phyloP scores from a whole-genome alignment of 768 basidiomycete genomes.

The Lentinula lateritia region DNA sequence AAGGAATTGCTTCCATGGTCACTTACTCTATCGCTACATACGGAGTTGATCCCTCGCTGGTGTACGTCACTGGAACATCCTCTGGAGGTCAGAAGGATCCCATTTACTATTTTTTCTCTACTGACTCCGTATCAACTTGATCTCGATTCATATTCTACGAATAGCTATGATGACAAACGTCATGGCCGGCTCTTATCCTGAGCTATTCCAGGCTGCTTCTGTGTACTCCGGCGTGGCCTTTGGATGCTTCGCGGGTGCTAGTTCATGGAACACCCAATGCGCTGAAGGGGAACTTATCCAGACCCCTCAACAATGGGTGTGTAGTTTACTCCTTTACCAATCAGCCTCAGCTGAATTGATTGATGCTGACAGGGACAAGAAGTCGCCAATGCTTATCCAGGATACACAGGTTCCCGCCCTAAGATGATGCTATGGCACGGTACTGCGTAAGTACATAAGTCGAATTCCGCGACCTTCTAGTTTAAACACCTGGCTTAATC shows the following conservation, averaged over 20 bases:
- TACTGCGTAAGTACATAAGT: conserved; percentile 19
- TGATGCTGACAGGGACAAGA: conserved; percentile 29
- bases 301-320: conserved; percentile 43
- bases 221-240: conserved; percentile 50
- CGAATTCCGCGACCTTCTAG: background rate
- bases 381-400: conserved; percentile 43
- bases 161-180: conserved; percentile 57
- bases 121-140: background rate
- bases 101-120: background rate
- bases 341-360: background rate
- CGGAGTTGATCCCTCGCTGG: background rate
- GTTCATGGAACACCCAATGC: conserved; percentile 43
- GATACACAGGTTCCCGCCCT: conserved; percentile 41
- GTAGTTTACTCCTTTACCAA: conserved; percentile 8
- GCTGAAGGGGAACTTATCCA: conserved; percentile 35
- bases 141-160: background rate
- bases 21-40: conserved; percentile 40
- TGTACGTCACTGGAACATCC: background rate
- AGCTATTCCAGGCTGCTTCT: conserved; percentile 43
- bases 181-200: conserved; percentile 45
- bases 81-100: conserved; percentile 32
- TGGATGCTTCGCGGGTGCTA: conserved; percentile 46
- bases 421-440: conserved; percentile 54
- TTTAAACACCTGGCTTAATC: background rate
- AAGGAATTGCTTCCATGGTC: conserved; percentile 41